Conservation (phyloP, 2,329 filamentous ascomycete genomes). For the Paecilomyces fulvus region DNA sequence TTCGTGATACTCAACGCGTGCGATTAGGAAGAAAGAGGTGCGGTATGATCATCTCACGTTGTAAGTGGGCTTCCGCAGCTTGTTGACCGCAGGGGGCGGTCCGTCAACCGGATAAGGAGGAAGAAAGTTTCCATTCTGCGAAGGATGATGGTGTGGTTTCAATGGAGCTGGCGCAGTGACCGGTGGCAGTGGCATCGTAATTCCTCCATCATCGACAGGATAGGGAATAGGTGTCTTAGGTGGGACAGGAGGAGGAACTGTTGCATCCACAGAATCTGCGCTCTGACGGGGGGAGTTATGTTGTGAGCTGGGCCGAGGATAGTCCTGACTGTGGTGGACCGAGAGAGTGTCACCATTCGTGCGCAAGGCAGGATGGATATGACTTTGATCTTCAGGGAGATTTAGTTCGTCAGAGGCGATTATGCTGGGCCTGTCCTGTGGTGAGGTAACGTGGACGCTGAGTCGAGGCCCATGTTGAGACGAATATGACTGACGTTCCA, state of each 20-base stretch:
- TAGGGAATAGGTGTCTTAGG: conserved; percentile 68
- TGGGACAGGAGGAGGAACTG: conserved; percentile 58
- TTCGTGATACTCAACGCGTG: background rate
- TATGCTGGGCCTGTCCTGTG: conserved; percentile 61
- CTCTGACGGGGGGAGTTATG: conserved; percentile 27
- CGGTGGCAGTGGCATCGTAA: conserved; percentile 29
- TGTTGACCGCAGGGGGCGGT: conserved; percentile 75
- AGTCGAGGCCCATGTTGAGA: conserved; percentile 5
- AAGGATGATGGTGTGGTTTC: conserved; percentile 2
- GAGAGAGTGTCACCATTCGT: conserved; percentile 19
- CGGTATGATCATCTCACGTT: conserved; percentile 38
- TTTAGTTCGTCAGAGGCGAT: conserved; percentile 50
- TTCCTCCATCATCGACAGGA: conserved; percentile 22
- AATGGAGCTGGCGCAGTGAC: conserved; percentile 19
- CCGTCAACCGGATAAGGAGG: conserved; percentile 77
- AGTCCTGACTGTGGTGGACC: conserved; percentile 32
- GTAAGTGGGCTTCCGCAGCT: conserved; percentile 75
- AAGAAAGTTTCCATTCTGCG: conserved; percentile 17
- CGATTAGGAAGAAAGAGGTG: background rate
- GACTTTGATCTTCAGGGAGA: conserved; percentile 18
- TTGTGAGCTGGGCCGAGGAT: conserved; percentile 20
- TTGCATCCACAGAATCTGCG: conserved; percentile 21
- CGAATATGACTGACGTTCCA: conserved; percentile 14
- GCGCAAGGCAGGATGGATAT: conserved; percentile 15
- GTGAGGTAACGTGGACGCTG: conserved; percentile 45